Evolutionary conservation across 176 grass and related monocot genomes (phyloP).

Genomic region (Bonia amplexicaulis): DNA sequence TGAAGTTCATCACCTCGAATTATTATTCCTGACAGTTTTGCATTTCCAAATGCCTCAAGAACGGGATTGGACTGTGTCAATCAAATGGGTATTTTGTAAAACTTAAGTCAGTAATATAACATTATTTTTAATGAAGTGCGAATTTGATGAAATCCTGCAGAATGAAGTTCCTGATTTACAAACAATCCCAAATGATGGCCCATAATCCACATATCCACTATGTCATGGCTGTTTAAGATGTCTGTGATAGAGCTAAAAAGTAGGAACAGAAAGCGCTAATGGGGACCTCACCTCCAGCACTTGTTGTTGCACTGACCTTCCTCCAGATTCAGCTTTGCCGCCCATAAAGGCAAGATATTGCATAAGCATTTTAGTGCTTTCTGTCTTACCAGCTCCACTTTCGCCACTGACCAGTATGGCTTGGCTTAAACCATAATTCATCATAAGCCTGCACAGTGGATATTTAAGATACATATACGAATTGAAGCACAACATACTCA

Average conservation of each 20-base stretch:
- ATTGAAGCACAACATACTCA: slow-evolving; percentile 16
- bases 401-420: slow-evolving; percentile 88
- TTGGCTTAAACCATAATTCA: slow-evolving; percentile 64
- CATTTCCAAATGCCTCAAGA: slow-evolving; percentile 93
- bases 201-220: slow-evolving; percentile 24
- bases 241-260: slow-evolving; percentile 22
- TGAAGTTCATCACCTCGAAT: slow-evolving; percentile 57
- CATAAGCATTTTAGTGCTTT: slow-evolving; percentile 93
- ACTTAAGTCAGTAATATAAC: slow-evolving; percentile 21
- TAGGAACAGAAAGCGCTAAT: neutral
- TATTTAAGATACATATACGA: slow-evolving; percentile 11
- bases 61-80: slow-evolving; percentile 77
- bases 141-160: neutral
- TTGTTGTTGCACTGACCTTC: slow-evolving; percentile 79
- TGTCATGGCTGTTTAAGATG: slow-evolving; percentile 14
- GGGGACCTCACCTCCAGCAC: slow-evolving; percentile 61
- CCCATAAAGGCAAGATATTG: slow-evolving; percentile 90
- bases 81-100: slow-evolving; percentile 34
- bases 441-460: slow-evolving; percentile 64
- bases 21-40: slow-evolving; percentile 91
- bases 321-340: slow-evolving; percentile 60
- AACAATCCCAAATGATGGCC: neutral
- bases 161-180: neutral
- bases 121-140: slow-evolving; percentile 19
- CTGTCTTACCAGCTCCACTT: slow-evolving; percentile 89